Evolutionary conservation across 2,329 filamentous ascomycete genomes (phyloP).

Genomic region (Hypoxylon sp.): DNA sequence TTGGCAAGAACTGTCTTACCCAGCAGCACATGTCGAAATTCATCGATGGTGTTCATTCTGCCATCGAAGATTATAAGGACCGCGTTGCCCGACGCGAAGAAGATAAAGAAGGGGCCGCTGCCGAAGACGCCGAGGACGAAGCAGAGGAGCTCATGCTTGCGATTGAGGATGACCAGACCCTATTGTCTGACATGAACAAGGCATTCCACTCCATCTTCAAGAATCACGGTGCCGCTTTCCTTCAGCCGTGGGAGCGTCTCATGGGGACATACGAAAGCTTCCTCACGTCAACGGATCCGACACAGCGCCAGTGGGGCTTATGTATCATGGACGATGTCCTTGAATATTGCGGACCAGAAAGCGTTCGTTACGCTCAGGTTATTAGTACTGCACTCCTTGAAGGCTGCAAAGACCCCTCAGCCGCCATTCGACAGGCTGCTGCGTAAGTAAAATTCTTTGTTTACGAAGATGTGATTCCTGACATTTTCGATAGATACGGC

Average conservation of each 20-base stretch:
- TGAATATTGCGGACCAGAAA: constrained; percentile 93
- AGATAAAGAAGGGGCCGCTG: constrained; percentile 79
- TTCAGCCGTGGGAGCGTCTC: constrained; percentile 89
- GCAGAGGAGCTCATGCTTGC: constrained; percentile 89
- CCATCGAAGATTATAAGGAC: constrained; percentile 92
- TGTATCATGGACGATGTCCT: constrained; percentile 99
- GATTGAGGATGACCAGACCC: constrained; percentile 96
- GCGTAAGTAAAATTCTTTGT: constrained; percentile 66
- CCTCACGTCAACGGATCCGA: constrained; percentile 84
- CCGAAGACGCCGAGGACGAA: constrained; percentile 91
- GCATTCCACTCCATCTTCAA: constrained; percentile 99
- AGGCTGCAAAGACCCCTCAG: constrained; percentile 87
- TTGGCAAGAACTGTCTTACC: constrained; percentile 86
- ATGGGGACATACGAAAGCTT: constrained; percentile 89
- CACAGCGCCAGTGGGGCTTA: constrained; percentile 97
- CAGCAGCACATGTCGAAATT: constrained; percentile 86
- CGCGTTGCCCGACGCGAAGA: constrained; percentile 88
- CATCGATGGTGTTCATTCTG: constrained; percentile 86
- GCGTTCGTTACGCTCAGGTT: constrained; percentile 86
- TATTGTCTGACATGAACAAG: constrained; percentile 99
- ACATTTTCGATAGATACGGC: constrained; percentile 69
- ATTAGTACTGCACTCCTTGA: constrained; percentile 90
- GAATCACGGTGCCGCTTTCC: constrained; percentile 88
- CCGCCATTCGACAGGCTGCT: constrained; percentile 94
- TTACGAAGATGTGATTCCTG: constrained; percentile 16